A percentile compares a stretch with the other conserved stretches of the same genome.
Conservation (phyloP, 164 flowering plant species). For the Vitis riparia region DNA sequence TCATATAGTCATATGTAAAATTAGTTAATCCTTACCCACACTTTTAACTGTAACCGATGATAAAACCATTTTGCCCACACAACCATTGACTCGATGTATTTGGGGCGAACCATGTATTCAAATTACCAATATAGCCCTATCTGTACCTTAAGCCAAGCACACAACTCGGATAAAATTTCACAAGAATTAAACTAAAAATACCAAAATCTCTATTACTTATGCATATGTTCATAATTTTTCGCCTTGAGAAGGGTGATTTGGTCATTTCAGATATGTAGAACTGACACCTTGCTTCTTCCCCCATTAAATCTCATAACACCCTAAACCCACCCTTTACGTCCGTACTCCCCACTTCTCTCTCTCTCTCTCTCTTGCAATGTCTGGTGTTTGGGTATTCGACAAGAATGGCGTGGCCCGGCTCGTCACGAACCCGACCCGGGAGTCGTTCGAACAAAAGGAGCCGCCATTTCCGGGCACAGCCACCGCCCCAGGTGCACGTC, state of each 20-base stretch:
- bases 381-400: slow-evolving; percentile 60
- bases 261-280: not conserved
- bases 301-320: not conserved
- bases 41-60: too few relatives aligned
- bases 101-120: too few relatives aligned
- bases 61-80: too few relatives aligned
- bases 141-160: too few relatives aligned
- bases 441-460: slow-evolving; percentile 43
- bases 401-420: slow-evolving; percentile 53
- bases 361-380: slow-evolving; percentile 24
- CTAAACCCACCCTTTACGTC: not conserved
- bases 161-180: too few relatives aligned
- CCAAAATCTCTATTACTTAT: too few relatives aligned
- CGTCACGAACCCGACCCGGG: slow-evolving; percentile 46
- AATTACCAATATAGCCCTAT: too few relatives aligned
- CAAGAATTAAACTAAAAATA: too few relatives aligned
- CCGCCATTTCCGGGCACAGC: slow-evolving; percentile 40
- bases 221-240: too few relatives aligned
- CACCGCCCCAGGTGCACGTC: slow-evolving; percentile 60
- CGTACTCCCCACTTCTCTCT: not conserved
- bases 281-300: slow-evolving; percentile 1
- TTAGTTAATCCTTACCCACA: too few relatives aligned
- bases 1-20: too few relatives aligned
- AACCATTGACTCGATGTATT: too few relatives aligned
- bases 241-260: not conserved